Conservation (phyloP, 306 rosid genomes). For the Lablab purpureus region DNA sequence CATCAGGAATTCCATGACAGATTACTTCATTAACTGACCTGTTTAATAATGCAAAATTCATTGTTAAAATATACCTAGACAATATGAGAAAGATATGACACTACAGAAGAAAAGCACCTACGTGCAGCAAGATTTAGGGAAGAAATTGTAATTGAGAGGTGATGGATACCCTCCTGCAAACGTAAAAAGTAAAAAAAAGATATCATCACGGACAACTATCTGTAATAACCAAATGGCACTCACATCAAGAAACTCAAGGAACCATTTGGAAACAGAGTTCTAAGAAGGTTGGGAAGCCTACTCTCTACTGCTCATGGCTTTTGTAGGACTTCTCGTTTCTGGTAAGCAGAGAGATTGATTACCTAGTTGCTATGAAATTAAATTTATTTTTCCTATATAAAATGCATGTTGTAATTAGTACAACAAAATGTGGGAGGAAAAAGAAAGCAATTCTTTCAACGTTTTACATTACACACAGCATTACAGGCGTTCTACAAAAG, state of each 20-base stretch:
- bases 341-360: background rate
- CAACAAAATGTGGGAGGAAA: background rate
- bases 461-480: background rate
- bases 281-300: background rate
- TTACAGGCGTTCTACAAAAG: background rate
- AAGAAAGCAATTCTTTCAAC: background rate
- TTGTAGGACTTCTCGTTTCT: background rate
- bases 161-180: slow-evolving; percentile 95
- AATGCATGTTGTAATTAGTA: background rate
- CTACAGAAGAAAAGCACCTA: slow-evolving; percentile 69
- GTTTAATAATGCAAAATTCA: slow-evolving; percentile 45
- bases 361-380: background rate
- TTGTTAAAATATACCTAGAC: slow-evolving; percentile 34
- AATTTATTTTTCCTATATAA: background rate
- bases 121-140: slow-evolving; percentile 99
- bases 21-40: slow-evolving; percentile 97
- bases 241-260: slow-evolving; percentile 40
- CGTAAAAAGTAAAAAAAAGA: slow-evolving; percentile 23
- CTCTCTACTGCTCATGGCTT: background rate
- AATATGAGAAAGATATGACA: slow-evolving; percentile 28
- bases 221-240: slow-evolving; percentile 13
- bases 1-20: slow-evolving; percentile 99
- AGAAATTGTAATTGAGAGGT: slow-evolving; percentile 88
- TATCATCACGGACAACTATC: slow-evolving; percentile 15
- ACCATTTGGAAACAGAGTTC: background rate